These are phyloP conservation scores for Apiospora rasikravindrae DNA, from an alignment of 2,329 filamentous ascomycete species.

Conservation along the genomic window DNA sequence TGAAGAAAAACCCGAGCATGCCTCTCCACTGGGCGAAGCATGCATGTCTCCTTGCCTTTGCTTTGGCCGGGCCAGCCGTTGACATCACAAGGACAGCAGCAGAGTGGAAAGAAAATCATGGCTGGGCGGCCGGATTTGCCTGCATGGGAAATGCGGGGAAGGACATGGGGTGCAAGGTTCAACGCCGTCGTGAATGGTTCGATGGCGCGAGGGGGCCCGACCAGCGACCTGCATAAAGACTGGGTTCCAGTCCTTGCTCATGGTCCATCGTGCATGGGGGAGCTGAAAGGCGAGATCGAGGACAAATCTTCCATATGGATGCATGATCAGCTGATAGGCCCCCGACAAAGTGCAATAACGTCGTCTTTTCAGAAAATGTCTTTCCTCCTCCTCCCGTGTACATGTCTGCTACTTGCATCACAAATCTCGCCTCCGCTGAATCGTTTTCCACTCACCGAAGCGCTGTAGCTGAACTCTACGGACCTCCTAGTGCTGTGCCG, in stretches of 20 bases:
- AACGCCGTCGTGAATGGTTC: slow-evolving; percentile 13
- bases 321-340: background rate
- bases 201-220: slow-evolving; percentile 2
- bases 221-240: background rate
- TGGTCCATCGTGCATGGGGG: background rate
- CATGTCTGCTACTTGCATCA: background rate
- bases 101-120: background rate
- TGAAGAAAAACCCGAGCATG: background rate
- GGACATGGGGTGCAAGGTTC: slow-evolving; percentile 12
- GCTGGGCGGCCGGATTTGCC: background rate
- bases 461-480: background rate
- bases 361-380: background rate
- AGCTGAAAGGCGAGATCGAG: background rate
- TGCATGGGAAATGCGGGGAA: slow-evolving; percentile 9
- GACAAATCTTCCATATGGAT: too few relatives aligned
- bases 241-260: background rate
- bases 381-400: background rate
- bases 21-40: background rate
- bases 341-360: background rate
- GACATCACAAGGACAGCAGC: background rate
- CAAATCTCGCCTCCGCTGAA: background rate
- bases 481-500: background rate
- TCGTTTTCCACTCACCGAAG: background rate
- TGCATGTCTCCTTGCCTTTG: background rate
- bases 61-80: background rate